A percentile compares a stretch with the other conserved stretches of the same genome.
These are phyloP conservation scores for Ceratobasidium theobromae DNA, from an alignment of 1,284 basidiomycete species.

Conservation along the genomic window DNA sequence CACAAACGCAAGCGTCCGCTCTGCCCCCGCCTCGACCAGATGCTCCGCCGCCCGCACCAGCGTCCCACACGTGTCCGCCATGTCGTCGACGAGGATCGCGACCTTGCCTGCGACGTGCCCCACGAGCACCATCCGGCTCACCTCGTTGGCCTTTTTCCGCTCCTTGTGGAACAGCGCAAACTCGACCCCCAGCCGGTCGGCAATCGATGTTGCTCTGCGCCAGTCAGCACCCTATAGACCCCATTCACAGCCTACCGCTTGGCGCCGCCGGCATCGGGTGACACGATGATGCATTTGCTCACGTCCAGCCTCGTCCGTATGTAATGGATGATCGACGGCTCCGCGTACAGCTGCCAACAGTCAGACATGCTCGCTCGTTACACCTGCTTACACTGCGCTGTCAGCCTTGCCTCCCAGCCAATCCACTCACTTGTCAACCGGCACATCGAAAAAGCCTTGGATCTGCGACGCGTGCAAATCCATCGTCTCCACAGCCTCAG, in stretches of 20 bases:
- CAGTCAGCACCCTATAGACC: too few species aligned
- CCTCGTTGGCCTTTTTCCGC: constrained; percentile 98
- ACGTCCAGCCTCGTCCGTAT: constrained; percentile 91
- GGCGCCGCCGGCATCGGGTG: constrained; percentile 97
- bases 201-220: constrained; percentile 96
- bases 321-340: constrained; percentile 95
- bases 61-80: constrained; percentile 99
- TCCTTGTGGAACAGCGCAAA: constrained; percentile 99
- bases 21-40: constrained; percentile 87
- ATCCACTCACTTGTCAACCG: constrained; percentile 90
- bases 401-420: constrained; percentile 1
- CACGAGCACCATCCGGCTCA: constrained; percentile 98
- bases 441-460: constrained; percentile 99
- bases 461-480: constrained; percentile 98
- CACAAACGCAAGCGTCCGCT: constrained; percentile 87
- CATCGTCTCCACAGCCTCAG: constrained; percentile 74
- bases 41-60: constrained; percentile 90
- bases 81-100: constrained; percentile 99
- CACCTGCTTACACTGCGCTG: background rate
- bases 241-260: constrained; percentile 93
- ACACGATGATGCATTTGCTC: constrained; percentile 91
- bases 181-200: constrained; percentile 94
- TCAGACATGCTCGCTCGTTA: too few species aligned
- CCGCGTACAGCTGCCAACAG: constrained; percentile 97
- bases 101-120: constrained; percentile 92